Conservation (phyloP, 1,284 basidiomycete genomes). For the Apiotrichum domesticum region DNA sequence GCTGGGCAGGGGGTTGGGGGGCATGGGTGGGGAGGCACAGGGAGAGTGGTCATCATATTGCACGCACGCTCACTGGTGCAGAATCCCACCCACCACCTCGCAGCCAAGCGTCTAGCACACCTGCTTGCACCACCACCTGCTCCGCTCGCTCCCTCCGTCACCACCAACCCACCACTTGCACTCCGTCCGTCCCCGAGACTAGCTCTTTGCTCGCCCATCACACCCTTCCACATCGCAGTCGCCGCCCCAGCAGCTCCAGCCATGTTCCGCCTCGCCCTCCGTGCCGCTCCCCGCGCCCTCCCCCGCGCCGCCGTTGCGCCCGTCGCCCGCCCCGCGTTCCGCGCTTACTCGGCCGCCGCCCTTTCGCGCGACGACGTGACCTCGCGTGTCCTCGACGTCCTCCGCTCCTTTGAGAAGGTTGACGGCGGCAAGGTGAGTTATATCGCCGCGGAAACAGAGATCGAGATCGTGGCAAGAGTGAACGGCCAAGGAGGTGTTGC, state of each 20-base stretch:
- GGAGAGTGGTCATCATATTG: not conserved
- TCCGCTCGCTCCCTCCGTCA: not conserved
- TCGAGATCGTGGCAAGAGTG: no score
- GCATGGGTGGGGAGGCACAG: not conserved
- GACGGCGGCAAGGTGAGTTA: constrained; percentile 67
- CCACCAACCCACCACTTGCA: not conserved
- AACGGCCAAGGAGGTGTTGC: not conserved
- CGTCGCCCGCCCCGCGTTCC: constrained; percentile 11
- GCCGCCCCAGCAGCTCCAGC: constrained; percentile 4
- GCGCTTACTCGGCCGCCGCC: constrained; percentile 68
- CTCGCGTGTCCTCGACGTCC: constrained; percentile 74
- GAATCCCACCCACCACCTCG: not conserved
- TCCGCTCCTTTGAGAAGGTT: constrained; percentile 95
- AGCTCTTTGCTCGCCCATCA: not conserved
- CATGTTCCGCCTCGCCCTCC: constrained; percentile 37
- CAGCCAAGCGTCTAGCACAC: no score
- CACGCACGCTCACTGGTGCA: not conserved
- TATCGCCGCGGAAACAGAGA: no score
- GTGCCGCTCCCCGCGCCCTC: constrained; percentile 16
- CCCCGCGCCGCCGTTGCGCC: constrained; percentile 5
- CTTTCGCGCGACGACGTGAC: constrained; percentile 72
- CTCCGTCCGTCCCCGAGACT: no score
- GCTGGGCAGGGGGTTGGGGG: not conserved
- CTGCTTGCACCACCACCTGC: not conserved
- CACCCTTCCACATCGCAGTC: not conserved